A percentile compares a stretch with the other conserved stretches of the same genome.
These are phyloP conservation scores for Blastocystis hominis DNA, from an alignment of 352 stramenopile genomes.

Conservation along the genomic window DNA sequence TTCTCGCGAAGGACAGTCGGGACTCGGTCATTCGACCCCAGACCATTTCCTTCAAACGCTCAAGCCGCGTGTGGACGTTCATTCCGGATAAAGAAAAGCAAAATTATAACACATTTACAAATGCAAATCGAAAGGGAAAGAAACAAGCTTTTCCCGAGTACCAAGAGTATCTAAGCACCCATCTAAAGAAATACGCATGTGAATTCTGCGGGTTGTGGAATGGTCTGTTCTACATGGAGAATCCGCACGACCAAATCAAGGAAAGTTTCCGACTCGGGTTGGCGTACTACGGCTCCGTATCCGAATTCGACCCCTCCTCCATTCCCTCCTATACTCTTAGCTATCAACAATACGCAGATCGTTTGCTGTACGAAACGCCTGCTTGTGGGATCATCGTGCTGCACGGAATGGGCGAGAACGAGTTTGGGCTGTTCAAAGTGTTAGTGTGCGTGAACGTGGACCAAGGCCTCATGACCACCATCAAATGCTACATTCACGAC, in stretches of 20 bases:
- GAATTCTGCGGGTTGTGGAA: conserved; percentile 45
- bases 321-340: not conserved
- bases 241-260: conserved; percentile 16
- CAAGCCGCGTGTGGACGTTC: conserved; percentile 2
- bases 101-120: conserved; percentile 34
- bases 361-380: not conserved
- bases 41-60: conserved; percentile 13
- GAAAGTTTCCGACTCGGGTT: conserved; percentile 41
- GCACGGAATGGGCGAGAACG: conserved; percentile 30
- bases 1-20: conserved; percentile 1
- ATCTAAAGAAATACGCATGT: conserved; percentile 53
- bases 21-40: conserved; percentile 25
- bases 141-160: not conserved
- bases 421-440: conserved; percentile 45
- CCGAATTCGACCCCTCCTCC: not conserved
- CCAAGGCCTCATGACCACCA: not conserved
- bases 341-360: not conserved
- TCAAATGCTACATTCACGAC: conserved; percentile 46
- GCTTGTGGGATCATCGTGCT: not conserved
- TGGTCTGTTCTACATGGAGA: conserved; percentile 47
- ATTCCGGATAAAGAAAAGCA: conserved; percentile 47
- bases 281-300: not conserved
- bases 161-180: conserved; percentile 9
- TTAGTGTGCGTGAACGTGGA: conserved; percentile 33
- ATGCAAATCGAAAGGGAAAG: not conserved